Percentiles rank a stretch among this genome's conserved stretches.
Evolutionary conservation across 352 stramenopile species (phyloP).

Genomic region (Phytopythium oedochilum): DNA sequence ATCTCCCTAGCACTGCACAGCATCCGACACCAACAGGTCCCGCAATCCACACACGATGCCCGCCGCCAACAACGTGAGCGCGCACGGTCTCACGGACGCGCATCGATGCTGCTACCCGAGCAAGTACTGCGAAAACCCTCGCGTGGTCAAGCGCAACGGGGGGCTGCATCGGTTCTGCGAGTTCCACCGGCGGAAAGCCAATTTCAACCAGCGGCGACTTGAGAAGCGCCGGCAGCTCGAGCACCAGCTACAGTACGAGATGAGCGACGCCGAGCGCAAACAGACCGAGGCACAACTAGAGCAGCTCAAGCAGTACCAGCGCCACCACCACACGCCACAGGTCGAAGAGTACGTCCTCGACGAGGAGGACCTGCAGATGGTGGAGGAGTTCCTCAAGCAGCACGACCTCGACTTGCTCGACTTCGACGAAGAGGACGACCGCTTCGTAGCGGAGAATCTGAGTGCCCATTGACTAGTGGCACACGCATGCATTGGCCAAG

Average conservation of each 20-base stretch:
- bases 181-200: slow-evolving; percentile 30
- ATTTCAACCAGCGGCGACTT: slow-evolving; percentile 35
- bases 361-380: slow-evolving; percentile 9
- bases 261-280: slow-evolving; percentile 9
- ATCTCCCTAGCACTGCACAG: background rate
- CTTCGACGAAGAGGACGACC: slow-evolving; percentile 5
- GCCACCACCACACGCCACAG: background rate
- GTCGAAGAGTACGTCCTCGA: slow-evolving; percentile 11
- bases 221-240: slow-evolving; percentile 19
- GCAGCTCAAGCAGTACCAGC: slow-evolving; percentile 10
- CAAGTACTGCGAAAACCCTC: slow-evolving; percentile 32
- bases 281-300: slow-evolving; percentile 5
- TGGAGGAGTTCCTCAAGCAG: slow-evolving; percentile 23
- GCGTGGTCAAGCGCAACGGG: slow-evolving; percentile 35
- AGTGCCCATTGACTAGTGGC: background rate
- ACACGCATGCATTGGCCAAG: background rate
- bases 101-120: slow-evolving; percentile 28
- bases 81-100: background rate
- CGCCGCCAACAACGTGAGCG: background rate
- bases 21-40: background rate
- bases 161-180: slow-evolving; percentile 32
- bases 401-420: slow-evolving; percentile 14
- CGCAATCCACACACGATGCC: background rate
- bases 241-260: slow-evolving; percentile 6
- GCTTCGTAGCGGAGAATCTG: slow-evolving; percentile 4